These are phyloP conservation scores for Amesomyces nigricolor DNA, from an alignment of 2,329 filamentous ascomycete genomes.

Conservation along the genomic window DNA sequence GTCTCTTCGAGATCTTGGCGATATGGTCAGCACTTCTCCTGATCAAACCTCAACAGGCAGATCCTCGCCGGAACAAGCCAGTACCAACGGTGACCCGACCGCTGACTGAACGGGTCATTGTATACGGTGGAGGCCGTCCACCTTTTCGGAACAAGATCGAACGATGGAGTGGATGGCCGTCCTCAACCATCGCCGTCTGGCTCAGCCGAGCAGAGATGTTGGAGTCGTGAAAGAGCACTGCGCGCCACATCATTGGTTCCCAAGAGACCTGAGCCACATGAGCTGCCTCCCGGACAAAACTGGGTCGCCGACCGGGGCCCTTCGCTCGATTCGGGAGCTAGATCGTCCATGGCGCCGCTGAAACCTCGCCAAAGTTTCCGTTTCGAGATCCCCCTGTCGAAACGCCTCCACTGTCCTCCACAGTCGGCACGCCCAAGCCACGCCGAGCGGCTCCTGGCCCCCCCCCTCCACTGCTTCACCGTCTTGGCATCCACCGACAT, in stretches of 20 bases:
- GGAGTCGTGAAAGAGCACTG: conserved; percentile 12
- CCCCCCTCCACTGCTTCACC: background rate
- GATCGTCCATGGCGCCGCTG: conserved; percentile 25
- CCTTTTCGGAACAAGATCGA: background rate
- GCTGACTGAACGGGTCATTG: background rate
- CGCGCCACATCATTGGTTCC: conserved; percentile 15
- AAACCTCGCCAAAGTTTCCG: conserved; percentile 26
- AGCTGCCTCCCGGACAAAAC: conserved; percentile 23
- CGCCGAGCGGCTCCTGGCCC: conserved; percentile 2
- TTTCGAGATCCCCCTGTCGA: conserved; percentile 14
- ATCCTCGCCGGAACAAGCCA: conserved; percentile 2
- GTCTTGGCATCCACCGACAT: background rate
- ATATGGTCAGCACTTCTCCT: conserved; percentile 1
- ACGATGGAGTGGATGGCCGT: background rate
- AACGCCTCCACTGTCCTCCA: conserved; percentile 6
- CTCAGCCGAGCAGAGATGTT: conserved; percentile 11
- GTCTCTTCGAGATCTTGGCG: conserved; percentile 17
- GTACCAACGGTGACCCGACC: background rate
- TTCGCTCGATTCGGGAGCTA: conserved; percentile 18
- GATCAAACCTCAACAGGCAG: background rate
- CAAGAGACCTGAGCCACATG: conserved; percentile 10
- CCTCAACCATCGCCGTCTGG: conserved; percentile 15
- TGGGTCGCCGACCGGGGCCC: conserved; percentile 7
- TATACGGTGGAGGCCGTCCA: conserved; percentile 7
- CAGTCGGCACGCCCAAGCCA: conserved; percentile 7